Percentiles rank a stretch among this genome's conserved stretches.
These are phyloP conservation scores for Halocafeteria seosinensis DNA, from an alignment of 108 stramenopile species.

Conservation along the genomic window DNA sequence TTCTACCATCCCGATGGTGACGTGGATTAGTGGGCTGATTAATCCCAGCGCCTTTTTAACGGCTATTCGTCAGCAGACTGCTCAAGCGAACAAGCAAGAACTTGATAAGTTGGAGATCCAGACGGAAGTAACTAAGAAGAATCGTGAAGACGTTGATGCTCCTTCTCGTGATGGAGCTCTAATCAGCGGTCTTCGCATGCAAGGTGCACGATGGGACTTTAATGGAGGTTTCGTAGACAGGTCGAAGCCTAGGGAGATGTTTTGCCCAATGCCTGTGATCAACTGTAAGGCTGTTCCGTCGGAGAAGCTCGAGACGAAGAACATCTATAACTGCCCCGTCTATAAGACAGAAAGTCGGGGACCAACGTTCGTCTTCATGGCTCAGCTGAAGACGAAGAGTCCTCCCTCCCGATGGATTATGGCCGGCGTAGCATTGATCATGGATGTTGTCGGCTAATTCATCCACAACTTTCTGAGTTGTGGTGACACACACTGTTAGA, in stretches of 20 bases:
- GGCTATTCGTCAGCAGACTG: constrained; percentile 68
- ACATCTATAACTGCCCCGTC: constrained; percentile 49
- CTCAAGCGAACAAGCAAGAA: constrained; percentile 59
- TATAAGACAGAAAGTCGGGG: constrained; percentile 63
- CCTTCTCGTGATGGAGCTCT: constrained; percentile 59
- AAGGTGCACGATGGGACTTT: constrained; percentile 65
- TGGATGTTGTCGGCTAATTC: constrained; percentile 34
- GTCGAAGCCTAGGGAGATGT: constrained; percentile 69
- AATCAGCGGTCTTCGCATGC: constrained; percentile 50
- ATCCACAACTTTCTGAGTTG: too few species aligned
- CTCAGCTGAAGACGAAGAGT: constrained; percentile 59
- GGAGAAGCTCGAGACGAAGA: constrained; percentile 53
- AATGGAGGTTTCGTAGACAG: constrained; percentile 37
- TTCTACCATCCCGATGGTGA: constrained; percentile 60
- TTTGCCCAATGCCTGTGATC: constrained; percentile 58
- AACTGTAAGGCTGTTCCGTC: constrained; percentile 54
- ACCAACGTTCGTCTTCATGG: constrained; percentile 57
- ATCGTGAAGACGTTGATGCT: constrained; percentile 47
- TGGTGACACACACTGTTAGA: too few species aligned
- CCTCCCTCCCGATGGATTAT: constrained; percentile 55
- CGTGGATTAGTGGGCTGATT: constrained; percentile 58
- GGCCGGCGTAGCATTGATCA: constrained; percentile 56
- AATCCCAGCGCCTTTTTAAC: constrained; percentile 72
- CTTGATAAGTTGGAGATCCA: constrained; percentile 65
- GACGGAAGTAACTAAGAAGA: constrained; percentile 61